Conservation (phyloP, 345 rosid genomes). For the Citrus glauca region DNA sequence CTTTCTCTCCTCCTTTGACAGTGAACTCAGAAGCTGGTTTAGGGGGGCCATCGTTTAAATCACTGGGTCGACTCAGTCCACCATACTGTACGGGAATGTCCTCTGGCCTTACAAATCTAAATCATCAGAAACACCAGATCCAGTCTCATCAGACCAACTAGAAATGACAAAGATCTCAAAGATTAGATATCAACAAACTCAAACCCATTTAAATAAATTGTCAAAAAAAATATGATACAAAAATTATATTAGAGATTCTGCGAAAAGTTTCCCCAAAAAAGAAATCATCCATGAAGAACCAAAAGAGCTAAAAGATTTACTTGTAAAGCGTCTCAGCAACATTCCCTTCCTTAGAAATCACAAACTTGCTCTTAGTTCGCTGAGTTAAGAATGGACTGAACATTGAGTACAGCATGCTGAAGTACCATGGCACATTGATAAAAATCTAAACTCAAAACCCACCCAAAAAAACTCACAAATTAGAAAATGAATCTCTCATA, state of each 20-base stretch:
- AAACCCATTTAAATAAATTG: not conserved
- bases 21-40: conserved; percentile 90
- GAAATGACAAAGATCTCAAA: not conserved
- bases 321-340: conserved; percentile 95
- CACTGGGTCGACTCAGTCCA: conserved; percentile 72
- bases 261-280: not conserved
- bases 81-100: conserved; percentile 92
- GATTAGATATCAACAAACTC: not conserved
- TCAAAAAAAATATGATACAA: not conserved
- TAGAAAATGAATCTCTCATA: not conserved
- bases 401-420: conserved; percentile 77
- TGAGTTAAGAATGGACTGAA: conserved; percentile 92
- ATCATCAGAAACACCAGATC: not conserved
- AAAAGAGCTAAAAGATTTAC: conserved; percentile 23
- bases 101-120: conserved; percentile 85
- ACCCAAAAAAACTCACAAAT: not conserved
- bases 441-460: conserved; percentile 52
- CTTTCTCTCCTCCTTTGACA: conserved; percentile 94
- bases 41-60: conserved; percentile 56
- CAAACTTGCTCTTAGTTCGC: conserved; percentile 95
- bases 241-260: not conserved
- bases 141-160: not conserved
- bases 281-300: not conserved
- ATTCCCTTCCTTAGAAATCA: conserved; percentile 83
- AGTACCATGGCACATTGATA: conserved; percentile 98